Base-by-base conservation (phyloP, 176 grass and related monocot genomes). In the Ananas comosus region DNA sequence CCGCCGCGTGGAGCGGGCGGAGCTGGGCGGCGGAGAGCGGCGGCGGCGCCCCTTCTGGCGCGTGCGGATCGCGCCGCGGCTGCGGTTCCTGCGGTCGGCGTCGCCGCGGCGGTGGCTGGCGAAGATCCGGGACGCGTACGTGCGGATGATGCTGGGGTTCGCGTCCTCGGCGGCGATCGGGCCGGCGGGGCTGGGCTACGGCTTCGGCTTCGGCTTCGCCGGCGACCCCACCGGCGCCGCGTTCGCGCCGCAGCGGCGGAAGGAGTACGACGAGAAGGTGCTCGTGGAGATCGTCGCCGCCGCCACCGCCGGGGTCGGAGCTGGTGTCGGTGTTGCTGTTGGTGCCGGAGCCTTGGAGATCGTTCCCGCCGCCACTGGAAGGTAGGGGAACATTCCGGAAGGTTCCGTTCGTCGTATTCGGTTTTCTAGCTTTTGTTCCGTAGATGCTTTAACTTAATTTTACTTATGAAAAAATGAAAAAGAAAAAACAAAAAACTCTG, bases 91-190 rank as follows among this genome's bases (percentile, higher is more conserved):
- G 18, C 33, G 66, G 33, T 49, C 11, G 8, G 47, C 29, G 17
- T 69, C 66, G 8, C 75, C 75, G 10, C 24, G 56, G 72, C 67
- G 65, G 77, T 77, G 64, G 70, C 81, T 87, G 16, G 74, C 83
- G 0, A 71, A 78, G 66, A 53, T 74, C 11, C 82, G 79, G n/a
- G 78, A 83, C 87, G 64, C 85, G 83, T 86, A 96, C 78, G 88
- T 89, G 25, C 65, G 74, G 64, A 84, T 90, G 70, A 96, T 75
- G 72, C 87, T 88, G 66, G 19, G 63, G 27, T 71, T 76, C 49
- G 80, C 72, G 13, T 72, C 74, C 75, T 81, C 80, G 21, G 51
- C 64, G 48, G 68, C 10, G 64, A 11, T 27, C 50, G 18, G 78
- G 59, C 56, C 50, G 61, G 61, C 4, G 33, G 33, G 33, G 33